Percentiles rank a stretch among this genome's conserved stretches.
phyloP scores from a whole-genome alignment of 495 filamentous ascomycete species.

The Halenospora varia region DNA sequence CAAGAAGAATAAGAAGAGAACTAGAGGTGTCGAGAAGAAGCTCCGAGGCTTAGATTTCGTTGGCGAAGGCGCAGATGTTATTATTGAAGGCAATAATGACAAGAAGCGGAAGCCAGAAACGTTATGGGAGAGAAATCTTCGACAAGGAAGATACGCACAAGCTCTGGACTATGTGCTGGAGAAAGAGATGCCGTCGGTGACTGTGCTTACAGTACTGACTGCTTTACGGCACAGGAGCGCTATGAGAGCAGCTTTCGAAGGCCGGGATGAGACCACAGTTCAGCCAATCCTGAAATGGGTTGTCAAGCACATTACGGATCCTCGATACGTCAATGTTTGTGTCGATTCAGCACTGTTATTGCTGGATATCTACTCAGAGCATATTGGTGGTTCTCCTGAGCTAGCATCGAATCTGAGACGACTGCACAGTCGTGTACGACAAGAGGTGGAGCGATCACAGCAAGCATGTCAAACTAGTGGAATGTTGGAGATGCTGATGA shows the following conservation, averaged over 20 bases:
- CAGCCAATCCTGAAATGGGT: slow-evolving; percentile 83
- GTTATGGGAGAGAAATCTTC: slow-evolving; percentile 75
- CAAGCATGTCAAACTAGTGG: slow-evolving; percentile 72
- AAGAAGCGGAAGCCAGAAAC: slow-evolving; percentile 56
- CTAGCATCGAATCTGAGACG: slow-evolving; percentile 61
- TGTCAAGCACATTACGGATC: slow-evolving; percentile 69
- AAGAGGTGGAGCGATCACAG: slow-evolving; percentile 77
- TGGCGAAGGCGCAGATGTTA: slow-evolving; percentile 81
- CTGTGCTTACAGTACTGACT: slow-evolving; percentile 69
- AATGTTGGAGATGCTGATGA: slow-evolving; percentile 76
- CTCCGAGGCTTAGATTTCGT: slow-evolving; percentile 74
- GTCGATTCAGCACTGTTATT: slow-evolving; percentile 76
- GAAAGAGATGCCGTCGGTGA: slow-evolving; percentile 46
- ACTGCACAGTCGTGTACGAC: slow-evolving; percentile 63
- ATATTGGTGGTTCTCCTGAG: slow-evolving; percentile 67
- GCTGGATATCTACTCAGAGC: slow-evolving; percentile 81
- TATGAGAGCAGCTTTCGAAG: slow-evolving; percentile 71
- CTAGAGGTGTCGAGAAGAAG: slow-evolving; percentile 63
- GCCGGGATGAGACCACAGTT: slow-evolving; percentile 77
- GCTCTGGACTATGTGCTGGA: slow-evolving; percentile 78
- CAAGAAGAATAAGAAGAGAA: slow-evolving; percentile 55
- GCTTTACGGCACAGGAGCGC: slow-evolving; percentile 87
- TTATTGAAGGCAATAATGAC: slow-evolving; percentile 71
- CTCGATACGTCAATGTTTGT: slow-evolving; percentile 69
- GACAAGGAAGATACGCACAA: slow-evolving; percentile 68